Evolutionary conservation across 176 grass and related monocot species (phyloP), one percentile per base, ranked within the genome.

Genomic region (Guadua angustifolia): DNA sequence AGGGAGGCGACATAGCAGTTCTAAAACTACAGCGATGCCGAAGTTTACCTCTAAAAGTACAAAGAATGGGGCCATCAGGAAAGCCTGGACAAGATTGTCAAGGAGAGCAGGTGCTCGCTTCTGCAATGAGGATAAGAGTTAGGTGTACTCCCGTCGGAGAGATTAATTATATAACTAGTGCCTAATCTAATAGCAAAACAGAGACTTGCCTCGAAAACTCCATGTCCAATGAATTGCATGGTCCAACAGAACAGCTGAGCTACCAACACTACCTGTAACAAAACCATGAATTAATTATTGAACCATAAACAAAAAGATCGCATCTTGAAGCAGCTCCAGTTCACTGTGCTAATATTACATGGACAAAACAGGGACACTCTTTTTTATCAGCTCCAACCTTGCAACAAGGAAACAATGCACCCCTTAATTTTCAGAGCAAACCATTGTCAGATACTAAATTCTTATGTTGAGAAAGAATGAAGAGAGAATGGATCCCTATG

Each of bases 51-150:
- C 95, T 11, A 98, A 86, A 45, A 98, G 85, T 74, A 98, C 95
- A 80, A 98, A 98, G 70, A 95, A 98, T 85, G 93, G 95, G 3
- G 91, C 96, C 93, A 98, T 98, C 91, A 98, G 53, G 49, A 98
- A 92, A 78, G 96, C 89, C 86, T 95, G 93, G 61, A 88, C 85
- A 66, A 95, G 89, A 52, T 99, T 99, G 88, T 99, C 96, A 74
- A 99, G 47, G 62, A 94, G 87, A 80, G 96, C 93, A 64, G 96
- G 93, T 7, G 96, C 96, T 64, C 91, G 87, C 64, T 94, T 91
- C 96, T 99, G 84, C 35, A 51, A 51, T 72, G 61, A 71, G 63
- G 17, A 14, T 26, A 84, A 60, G 9, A 42, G 69, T 86, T 63
- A 78, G 1, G 36, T 1, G 26, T 50, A 85, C 52, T 78, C 24